Conservation (phyloP, 768 basidiomycete species). For the Kwoniella shandongensis region DNA sequence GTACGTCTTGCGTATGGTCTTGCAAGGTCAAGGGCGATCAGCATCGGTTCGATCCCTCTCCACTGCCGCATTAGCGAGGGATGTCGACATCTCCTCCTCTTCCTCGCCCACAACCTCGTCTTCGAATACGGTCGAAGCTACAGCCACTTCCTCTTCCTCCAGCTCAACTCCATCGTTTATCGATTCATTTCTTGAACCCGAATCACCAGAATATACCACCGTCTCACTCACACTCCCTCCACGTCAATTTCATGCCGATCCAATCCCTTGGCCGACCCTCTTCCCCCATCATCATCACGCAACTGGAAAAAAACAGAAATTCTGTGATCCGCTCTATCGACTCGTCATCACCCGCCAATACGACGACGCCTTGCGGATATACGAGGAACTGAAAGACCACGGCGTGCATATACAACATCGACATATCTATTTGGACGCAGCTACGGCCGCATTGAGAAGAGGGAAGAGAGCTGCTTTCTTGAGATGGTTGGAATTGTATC, state of each 20-base stretch:
- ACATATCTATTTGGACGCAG: constrained; percentile 29
- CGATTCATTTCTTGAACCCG: constrained; percentile 34
- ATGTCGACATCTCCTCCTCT: neutral
- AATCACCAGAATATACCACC: constrained; percentile 28
- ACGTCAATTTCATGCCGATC: constrained; percentile 6
- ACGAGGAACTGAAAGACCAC: constrained; percentile 27
- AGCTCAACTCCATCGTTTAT: neutral
- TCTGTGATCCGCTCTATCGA: constrained; percentile 34
- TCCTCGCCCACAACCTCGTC: no score
- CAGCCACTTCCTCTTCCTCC: no score
- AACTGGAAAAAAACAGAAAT: neutral
- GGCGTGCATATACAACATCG: constrained; percentile 23
- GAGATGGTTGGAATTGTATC: constrained; percentile 39
- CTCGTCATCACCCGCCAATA: constrained; percentile 23
- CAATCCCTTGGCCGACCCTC: constrained; percentile 44
- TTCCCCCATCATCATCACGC: constrained; percentile 17
- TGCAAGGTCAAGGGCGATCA: neutral
- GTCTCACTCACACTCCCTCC: constrained; percentile 24
- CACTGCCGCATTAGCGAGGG: constrained; percentile 8
- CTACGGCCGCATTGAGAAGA: constrained; percentile 10
- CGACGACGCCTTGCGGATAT: constrained; percentile 24
- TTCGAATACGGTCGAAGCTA: no score
- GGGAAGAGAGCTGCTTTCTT: constrained; percentile 22
- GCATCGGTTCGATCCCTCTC: neutral
- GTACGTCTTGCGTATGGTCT: constrained; percentile 20